Evolutionary conservation across 176 grass and related monocot species (phyloP).

Genomic region (Carex myosuroides): DNA sequence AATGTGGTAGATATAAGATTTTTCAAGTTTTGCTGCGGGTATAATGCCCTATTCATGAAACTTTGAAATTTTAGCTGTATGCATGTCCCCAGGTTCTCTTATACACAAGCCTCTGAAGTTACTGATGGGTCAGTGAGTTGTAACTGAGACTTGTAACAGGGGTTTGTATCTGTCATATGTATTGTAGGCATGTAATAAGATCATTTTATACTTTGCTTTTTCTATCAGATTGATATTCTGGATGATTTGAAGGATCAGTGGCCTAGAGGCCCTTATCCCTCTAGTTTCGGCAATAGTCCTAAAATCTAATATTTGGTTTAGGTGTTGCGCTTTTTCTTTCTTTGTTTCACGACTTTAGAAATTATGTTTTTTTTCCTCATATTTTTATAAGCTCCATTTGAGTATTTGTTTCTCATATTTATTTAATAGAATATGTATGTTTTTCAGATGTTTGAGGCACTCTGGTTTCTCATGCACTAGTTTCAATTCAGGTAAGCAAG

Average conservation of each 20-base stretch:
- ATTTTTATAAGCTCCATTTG: not conserved
- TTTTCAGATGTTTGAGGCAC: slow-evolving; percentile 20
- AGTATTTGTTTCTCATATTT: not conserved
- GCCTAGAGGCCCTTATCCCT: not conserved
- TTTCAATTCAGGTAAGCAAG: slow-evolving; percentile 13
- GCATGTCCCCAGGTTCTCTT: not conserved
- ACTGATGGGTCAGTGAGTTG: not conserved
- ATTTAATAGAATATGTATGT: slow-evolving; percentile 7
- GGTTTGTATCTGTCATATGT: not conserved
- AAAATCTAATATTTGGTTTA: not conserved
- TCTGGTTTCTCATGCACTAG: slow-evolving; percentile 1
- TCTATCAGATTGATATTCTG: not conserved
- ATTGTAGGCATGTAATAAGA: not conserved
- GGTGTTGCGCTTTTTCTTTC: not conserved
- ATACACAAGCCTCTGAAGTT: not conserved
- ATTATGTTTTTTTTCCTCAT: not conserved
- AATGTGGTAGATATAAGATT: not conserved
- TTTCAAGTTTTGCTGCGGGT: not conserved
- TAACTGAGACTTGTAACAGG: not conserved
- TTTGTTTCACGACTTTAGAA: not conserved
- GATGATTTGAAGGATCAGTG: not conserved
- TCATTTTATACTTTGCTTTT: not conserved
- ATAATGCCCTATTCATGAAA: not conserved
- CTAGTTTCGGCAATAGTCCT: not conserved
- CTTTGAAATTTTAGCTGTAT: not conserved